Conservation (phyloP, 352 stramenopile genomes). For the Pelagophyceae sp. region DNA sequence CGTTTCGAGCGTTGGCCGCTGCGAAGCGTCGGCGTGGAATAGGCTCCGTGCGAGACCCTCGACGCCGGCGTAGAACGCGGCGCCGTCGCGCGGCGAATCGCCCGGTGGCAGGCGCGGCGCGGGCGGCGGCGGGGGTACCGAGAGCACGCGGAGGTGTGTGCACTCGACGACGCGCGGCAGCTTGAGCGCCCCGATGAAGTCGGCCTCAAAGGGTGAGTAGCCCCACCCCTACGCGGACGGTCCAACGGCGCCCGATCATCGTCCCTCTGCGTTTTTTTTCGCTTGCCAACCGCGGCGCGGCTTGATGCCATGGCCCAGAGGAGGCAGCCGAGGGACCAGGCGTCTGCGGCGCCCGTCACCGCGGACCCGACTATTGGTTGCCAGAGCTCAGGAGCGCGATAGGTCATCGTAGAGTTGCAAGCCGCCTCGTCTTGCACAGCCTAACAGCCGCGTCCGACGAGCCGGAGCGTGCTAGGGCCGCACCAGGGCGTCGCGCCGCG, state of each 20-base stretch:
- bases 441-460: too few relatives aligned
- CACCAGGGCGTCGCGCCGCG: slow-evolving; percentile 41
- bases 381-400: slow-evolving; percentile 79
- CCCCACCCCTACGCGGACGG: too few relatives aligned
- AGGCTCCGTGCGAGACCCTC: background rate
- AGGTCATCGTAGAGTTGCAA: slow-evolving; percentile 68
- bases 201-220: slow-evolving; percentile 73
- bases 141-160: slow-evolving; percentile 46
- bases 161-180: slow-evolving; percentile 46
- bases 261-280: too few relatives aligned
- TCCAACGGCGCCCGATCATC: too few relatives aligned
- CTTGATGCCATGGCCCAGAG: slow-evolving; percentile 80
- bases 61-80: background rate
- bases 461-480: too few relatives aligned
- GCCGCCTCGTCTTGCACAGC: slow-evolving; percentile 72
- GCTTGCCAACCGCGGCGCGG: too few relatives aligned
- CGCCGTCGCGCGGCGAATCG: background rate
- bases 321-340: slow-evolving; percentile 77
- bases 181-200: slow-evolving; percentile 33
- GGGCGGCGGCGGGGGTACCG: slow-evolving; percentile 53
- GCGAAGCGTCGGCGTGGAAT: background rate
- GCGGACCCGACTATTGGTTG: slow-evolving; percentile 43
- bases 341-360: slow-evolving; percentile 56
- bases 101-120: background rate
- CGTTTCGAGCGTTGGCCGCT: background rate